A percentile compares a stretch with the other conserved stretches of the same genome.
Conservation (phyloP, 345 rosid genomes). For the Eucalyptus tenuipes region DNA sequence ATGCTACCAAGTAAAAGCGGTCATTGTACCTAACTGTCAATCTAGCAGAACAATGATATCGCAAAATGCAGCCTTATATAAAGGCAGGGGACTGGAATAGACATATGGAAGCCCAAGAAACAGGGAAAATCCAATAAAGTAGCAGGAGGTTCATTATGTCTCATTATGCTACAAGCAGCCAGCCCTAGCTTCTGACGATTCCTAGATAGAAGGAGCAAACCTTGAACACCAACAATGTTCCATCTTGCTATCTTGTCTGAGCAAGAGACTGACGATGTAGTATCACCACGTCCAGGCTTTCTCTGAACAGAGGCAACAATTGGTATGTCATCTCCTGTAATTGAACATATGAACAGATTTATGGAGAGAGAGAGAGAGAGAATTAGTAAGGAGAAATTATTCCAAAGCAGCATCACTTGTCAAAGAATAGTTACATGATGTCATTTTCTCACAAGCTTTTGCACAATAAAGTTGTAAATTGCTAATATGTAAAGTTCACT, state of each 20-base stretch:
- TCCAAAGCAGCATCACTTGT: neutral
- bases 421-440: neutral
- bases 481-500: neutral
- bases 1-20: neutral
- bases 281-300: slow-evolving; percentile 95
- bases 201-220: slow-evolving; percentile 11
- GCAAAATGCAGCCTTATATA: neutral
- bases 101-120: neutral
- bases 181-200: neutral
- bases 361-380: neutral
- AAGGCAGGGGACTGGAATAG: neutral
- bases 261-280: slow-evolving; percentile 87
- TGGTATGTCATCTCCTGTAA: slow-evolving; percentile 22
- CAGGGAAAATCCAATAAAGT: neutral
- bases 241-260: slow-evolving; percentile 88
- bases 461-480: neutral
- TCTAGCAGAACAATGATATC: neutral
- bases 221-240: slow-evolving; percentile 94
- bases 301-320: slow-evolving; percentile 52
- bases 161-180: neutral
- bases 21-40: neutral
- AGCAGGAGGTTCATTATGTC: neutral
- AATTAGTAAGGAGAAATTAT: neutral
- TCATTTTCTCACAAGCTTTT: neutral
- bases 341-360: neutral